A percentile compares a stretch with the other conserved stretches of the same genome.
Conservation (phyloP, 306 rosid genomes). For the Rosa lucieae region DNA sequence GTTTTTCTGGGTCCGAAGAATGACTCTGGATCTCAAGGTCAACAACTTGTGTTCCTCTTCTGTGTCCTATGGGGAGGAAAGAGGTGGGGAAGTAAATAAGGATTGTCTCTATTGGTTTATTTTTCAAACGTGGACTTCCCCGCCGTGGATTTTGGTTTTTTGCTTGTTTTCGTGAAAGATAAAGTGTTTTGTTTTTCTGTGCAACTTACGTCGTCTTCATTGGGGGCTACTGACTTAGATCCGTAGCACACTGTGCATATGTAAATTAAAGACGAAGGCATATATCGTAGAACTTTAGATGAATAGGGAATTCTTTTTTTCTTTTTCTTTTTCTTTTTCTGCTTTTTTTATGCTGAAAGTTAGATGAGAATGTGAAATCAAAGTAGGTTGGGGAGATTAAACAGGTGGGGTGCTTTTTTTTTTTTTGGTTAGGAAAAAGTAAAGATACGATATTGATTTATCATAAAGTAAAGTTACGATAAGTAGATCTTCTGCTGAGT, state of each 20-base stretch:
- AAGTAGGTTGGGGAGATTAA: background rate
- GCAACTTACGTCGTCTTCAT: background rate
- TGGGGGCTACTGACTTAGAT: background rate
- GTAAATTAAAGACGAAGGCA: background rate
- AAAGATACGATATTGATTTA: no score
- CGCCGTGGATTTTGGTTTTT: constrained; percentile 15
- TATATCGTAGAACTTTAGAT: background rate
- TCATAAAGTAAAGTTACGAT: no score
- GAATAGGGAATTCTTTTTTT: no score
- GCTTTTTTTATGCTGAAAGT: no score
- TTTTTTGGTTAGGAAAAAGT: no score
- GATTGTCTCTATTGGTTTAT: background rate
- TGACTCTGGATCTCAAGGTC: constrained; percentile 61
- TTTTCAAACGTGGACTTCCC: constrained; percentile 22
- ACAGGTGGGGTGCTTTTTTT: no score
- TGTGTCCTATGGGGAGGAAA: constrained; percentile 5
- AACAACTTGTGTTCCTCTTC: constrained; percentile 25
- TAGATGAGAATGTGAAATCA: background rate
- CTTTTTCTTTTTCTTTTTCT: no score
- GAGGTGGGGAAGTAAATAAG: background rate
- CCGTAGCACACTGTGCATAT: background rate
- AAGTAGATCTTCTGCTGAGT: no score
- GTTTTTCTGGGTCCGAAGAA: background rate
- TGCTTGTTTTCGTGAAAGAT: background rate
- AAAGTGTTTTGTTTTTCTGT: background rate